Base-by-base conservation (phyloP, 2,329 filamentous ascomycete species). In the Xylariaceae sp. region DNA sequence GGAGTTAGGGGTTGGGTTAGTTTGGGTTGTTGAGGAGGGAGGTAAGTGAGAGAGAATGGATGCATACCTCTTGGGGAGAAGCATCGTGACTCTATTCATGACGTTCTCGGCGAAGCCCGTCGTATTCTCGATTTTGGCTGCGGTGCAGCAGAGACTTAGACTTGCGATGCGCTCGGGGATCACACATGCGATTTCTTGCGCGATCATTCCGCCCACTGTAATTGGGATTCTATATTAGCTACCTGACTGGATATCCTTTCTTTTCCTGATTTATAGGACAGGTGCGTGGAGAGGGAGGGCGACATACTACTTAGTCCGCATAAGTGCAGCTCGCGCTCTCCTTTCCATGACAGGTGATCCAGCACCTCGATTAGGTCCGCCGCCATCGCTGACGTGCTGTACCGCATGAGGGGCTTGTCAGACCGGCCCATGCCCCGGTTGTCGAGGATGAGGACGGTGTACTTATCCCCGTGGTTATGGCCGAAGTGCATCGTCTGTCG, bases 321-420 rank as follows among this genome's bases (percentile, higher is more conserved):
- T 42, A 94, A 64, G 68, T 95, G 82, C 63, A 71, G 74, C 68
- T 57, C 72, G 56, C 61, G 74, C 52, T 43, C 65, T 38, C 47
- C 62, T 7, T 62, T 81, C 86, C 87, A 94, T 51, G 80, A 82
- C 8, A 93, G 63, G 57, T 82, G 72, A 44, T 50, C 78, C 72
- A 33, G 64, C 16, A 93, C 70, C 58, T 93, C 87, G 53, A 91
- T 61, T 20, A 79, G 66, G 67, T 95, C 90, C 49, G 74, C 78
- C 19, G 90, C 90, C 89, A 95, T 94, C 56, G 88, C 85, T 32
- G 78, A 83, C 2, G 89, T 93, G 22, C 85, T 85, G 71, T 95
- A 95, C 34, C 88, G 80, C 57, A 77, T 73, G 19, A 86, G 62
- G 0, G 90, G 90, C 64, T 86, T 90, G 68, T 87, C 86, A 39